Conservation (phyloP, 2,329 filamentous ascomycete species). For the Arthrobotrys entomopaga region DNA sequence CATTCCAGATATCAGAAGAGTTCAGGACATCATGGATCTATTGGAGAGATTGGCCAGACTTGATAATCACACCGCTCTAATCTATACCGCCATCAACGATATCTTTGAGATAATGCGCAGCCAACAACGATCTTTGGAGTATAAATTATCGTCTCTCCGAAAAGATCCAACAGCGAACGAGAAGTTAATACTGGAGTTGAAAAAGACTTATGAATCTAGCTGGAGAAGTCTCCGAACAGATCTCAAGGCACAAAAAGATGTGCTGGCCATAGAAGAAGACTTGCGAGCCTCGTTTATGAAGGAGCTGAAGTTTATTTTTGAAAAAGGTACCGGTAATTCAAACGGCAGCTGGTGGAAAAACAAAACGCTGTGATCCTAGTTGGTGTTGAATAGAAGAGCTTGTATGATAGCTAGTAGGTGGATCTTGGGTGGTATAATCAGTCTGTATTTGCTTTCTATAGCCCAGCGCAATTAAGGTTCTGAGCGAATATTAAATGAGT, state of each 20-base stretch:
- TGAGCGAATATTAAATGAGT: no score
- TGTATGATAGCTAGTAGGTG: no score
- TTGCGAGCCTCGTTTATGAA: constrained; percentile 33
- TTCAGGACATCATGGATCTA: constrained; percentile 29
- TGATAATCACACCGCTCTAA: constrained; percentile 36
- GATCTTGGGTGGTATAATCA: no score
- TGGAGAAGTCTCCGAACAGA: constrained; percentile 37
- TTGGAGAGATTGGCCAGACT: constrained; percentile 37
- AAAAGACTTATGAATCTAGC: constrained; percentile 35
- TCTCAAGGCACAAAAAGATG: constrained; percentile 42
- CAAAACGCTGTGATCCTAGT: background rate
- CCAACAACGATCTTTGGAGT: constrained; percentile 25
- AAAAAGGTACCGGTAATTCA: constrained; percentile 1
- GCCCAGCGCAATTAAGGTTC: no score
- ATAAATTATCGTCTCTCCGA: constrained; percentile 14
- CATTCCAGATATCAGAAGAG: background rate
- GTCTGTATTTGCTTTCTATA: no score
- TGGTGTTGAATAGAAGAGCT: no score
- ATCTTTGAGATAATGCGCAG: constrained; percentile 28
- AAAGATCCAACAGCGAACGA: constrained; percentile 30
- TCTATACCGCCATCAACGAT: constrained; percentile 32
- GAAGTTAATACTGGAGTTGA: constrained; percentile 21
- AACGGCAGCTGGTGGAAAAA: constrained; percentile 35
- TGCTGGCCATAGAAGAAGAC: constrained; percentile 43
- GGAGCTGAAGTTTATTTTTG: constrained; percentile 27